Evolutionary conservation across 768 basidiomycete species (phyloP).

Genomic region (Galerina marginata): DNA sequence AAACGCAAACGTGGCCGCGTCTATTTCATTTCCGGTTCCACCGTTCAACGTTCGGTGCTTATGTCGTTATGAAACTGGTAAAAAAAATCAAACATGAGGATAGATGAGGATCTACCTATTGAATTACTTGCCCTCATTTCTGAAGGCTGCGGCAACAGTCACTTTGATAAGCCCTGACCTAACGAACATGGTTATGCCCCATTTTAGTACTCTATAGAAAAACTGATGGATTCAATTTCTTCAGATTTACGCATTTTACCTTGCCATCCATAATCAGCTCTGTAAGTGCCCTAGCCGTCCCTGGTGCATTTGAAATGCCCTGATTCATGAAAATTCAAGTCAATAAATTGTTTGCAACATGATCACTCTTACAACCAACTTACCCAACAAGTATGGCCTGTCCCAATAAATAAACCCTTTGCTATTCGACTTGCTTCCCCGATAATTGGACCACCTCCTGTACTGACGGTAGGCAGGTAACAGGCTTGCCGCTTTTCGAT

Average conservation of each 20-base stretch:
- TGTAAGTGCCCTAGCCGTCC: constrained; percentile 75
- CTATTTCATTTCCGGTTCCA: constrained; percentile 16
- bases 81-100: not conserved
- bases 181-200: not conserved
- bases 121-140: not conserved
- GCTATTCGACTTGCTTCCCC: constrained; percentile 62
- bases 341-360: not conserved
- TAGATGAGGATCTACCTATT: not conserved
- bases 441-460: constrained; percentile 71
- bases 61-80: not conserved
- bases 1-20: not conserved
- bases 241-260: constrained; percentile 59
- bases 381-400: constrained; percentile 85
- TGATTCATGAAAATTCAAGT: constrained; percentile 28
- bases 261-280: constrained; percentile 76
- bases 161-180: not conserved
- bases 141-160: not conserved
- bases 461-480: constrained; percentile 70
- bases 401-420: constrained; percentile 71
- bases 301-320: constrained; percentile 86
- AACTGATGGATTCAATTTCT: constrained; percentile 39
- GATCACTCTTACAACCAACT: constrained; percentile 24
- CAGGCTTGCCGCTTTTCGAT: constrained; percentile 70
- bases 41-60: constrained; percentile 6
- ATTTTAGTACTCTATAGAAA: constrained; percentile 7